Base-by-base conservation (phyloP, 495 filamentous ascomycete genomes). In the Lentithecium fluviatile region DNA sequence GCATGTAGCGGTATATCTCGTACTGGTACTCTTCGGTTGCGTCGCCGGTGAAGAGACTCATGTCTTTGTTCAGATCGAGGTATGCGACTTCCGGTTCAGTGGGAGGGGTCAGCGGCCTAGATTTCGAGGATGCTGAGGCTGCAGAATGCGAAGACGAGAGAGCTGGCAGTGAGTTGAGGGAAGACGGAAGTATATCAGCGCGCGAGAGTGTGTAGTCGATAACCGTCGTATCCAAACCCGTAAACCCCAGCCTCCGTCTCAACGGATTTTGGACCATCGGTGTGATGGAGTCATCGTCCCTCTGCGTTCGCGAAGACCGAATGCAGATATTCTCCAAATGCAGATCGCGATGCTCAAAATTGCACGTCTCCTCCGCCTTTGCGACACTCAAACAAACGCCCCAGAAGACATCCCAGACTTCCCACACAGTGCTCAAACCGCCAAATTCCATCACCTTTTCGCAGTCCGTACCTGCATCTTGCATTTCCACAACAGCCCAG, bases 181-280 rank as follows among this genome's bases (percentile, higher is more conserved):
- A 17, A 6, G 59, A n/a, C 12, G 26, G 19, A 7, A 59, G 21
- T 38, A 74, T 65, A n/a, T 74, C 70, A 23, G 82, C 88, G 17
- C 91, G 84, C 0, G 89, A 95, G 37, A 95, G 82, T 0, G 90
- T 92, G 70, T 95, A 96, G 72, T 96, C 91, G 59, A 96, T 89
- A 25, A 96, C 82, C 0, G 91, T 95, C 7, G 89, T 84, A 47
- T 90, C 84, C 0, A 95, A 74, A 5, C 79, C 80, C 6, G 88
- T 90, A 57, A 80, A 79, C 0, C 86, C 86, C 58, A 91, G 85
- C 25, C 81, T 81, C 47, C 61, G 37, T 75, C 78, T 24, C 69
- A 70, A n/a, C 72, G 58, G 67, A 32, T 53, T 65, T 58, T 6
- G 59, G 58, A 56, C 26, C 12, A 25, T 42, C 19, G 32, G 46